Evolutionary conservation across 768 basidiomycete species (phyloP), one percentile per base, ranked within the genome.

Genomic region (Gloeopeniophorella convolvens): DNA sequence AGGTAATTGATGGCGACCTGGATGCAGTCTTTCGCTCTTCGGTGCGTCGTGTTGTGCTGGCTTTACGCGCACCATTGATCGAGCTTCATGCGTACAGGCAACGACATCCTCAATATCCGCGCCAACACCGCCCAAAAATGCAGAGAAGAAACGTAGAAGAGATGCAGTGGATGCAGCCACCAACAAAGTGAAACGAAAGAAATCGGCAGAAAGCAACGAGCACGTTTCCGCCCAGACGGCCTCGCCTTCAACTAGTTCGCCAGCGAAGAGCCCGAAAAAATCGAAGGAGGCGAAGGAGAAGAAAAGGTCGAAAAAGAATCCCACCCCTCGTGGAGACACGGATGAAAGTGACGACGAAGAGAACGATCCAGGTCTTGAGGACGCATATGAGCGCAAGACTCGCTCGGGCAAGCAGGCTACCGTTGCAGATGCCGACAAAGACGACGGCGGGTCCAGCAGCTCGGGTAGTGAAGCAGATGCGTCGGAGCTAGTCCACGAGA

Each of bases 401-500:
- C 35, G 37, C 23, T 31, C 28, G 40, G 41, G 15, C 27, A 49
- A n/a, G 46, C 35, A 43, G 46, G 44, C 40, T 54, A 13, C 42
- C 56, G 51, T 55, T 59, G 47, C 16, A 47, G 56, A 40, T 16
- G 48, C 62, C 15, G 56, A 50, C 13, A 45, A 53, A 26, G 47
- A 46, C 27, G 52, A 60, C 27, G 55, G 50, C 6, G 54, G 40
- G 20, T 58, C 56, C 12, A 59, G 51, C 35, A 62, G 67, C n/a
- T 63, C 64, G 1, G 71, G 74, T 46, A 63, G 58, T 10, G 68
- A 66, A 30, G 63, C 54, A 5, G 67, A 70, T 34, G 57, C 65
- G 2, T 60, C 73, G 4, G 60, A 59, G 20, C 69, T 80, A n/a
- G 72, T 83, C n/a, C 86, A 90, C 55, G 85, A 88, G 62, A 77